These are phyloP conservation scores for Claviceps citrina DNA, from an alignment of 2,329 filamentous ascomycete species.

Conservation along the genomic window DNA sequence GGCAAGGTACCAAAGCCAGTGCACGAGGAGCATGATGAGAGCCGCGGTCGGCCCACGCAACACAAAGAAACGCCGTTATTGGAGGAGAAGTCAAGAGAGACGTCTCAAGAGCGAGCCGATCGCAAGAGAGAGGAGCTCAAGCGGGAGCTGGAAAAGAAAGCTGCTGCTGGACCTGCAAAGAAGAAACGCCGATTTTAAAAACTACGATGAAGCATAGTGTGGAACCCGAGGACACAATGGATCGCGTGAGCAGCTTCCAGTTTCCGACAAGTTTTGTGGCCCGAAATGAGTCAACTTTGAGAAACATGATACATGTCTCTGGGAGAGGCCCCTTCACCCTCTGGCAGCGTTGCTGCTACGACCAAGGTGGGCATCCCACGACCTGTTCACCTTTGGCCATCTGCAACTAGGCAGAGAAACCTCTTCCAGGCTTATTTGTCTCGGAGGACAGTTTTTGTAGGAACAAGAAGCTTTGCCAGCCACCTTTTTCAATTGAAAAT, in stretches of 20 bases:
- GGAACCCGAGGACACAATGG: not conserved
- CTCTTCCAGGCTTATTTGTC: too few species aligned
- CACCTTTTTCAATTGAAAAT: too few species aligned
- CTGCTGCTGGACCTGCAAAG: constrained; percentile 32
- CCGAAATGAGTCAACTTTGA: too few species aligned
- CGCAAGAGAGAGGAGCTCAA: constrained; percentile 36
- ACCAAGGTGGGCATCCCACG: not conserved
- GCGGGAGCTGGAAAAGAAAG: constrained; percentile 33
- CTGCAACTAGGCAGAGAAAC: too few species aligned
- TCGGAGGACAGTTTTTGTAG: too few species aligned
- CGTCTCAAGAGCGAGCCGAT: constrained; percentile 31
- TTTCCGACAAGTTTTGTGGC: too few species aligned
- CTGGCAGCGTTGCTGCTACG: not conserved
- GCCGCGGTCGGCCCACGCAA: constrained; percentile 11
- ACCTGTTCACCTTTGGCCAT: not conserved
- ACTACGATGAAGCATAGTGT: not conserved
- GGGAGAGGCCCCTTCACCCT: not conserved
- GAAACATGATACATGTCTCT: not conserved
- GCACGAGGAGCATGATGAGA: constrained; percentile 12
- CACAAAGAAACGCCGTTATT: constrained; percentile 10
- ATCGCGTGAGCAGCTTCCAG: too few species aligned
- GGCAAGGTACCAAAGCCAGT: constrained; percentile 7
- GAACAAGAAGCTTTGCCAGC: too few species aligned
- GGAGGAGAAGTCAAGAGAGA: constrained; percentile 23
- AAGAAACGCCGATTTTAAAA: constrained; percentile 40